Conservation (phyloP, 1,284 basidiomycete species). For the Inonotus hispidus region DNA sequence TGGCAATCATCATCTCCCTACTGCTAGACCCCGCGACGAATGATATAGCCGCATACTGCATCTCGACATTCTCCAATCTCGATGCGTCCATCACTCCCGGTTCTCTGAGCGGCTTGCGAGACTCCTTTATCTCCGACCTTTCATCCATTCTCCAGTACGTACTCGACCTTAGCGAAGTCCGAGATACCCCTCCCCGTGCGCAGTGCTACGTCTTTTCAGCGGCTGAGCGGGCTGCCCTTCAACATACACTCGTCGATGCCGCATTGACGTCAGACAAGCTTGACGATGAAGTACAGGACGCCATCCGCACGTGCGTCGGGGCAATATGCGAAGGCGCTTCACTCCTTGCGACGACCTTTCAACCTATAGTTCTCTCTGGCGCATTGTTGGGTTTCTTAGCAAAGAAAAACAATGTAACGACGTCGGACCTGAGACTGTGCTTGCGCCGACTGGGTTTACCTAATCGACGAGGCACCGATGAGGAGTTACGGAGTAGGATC, state of each 20-base stretch:
- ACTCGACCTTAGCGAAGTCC: conserved; percentile 21
- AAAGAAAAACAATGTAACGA: conserved; percentile 29
- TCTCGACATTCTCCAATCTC: conserved; percentile 29
- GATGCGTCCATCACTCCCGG: conserved; percentile 13
- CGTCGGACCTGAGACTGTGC: conserved; percentile 34
- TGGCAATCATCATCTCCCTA: conserved; percentile 38
- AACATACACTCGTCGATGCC: conserved; percentile 36
- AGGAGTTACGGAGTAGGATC: conserved; percentile 34
- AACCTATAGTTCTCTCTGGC: conserved; percentile 41
- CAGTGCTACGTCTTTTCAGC: conserved; percentile 45
- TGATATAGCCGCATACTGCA: conserved; percentile 30
- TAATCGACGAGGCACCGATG: conserved; percentile 29
- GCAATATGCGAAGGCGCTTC: conserved; percentile 43
- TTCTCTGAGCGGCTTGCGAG: conserved; percentile 25
- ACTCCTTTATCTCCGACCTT: conserved; percentile 32
- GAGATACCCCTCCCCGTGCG: conserved; percentile 24
- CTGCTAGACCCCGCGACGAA: conserved; percentile 36
- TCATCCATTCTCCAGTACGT: conserved; percentile 34
- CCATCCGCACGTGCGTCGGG: conserved; percentile 39
- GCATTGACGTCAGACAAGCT: conserved; percentile 33
- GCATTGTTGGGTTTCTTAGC: conserved; percentile 37
- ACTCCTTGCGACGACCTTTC: conserved; percentile 40
- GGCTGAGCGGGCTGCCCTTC: conserved; percentile 34
- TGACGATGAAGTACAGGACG: conserved; percentile 25
- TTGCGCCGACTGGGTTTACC: conserved; percentile 36